phyloP scores from a whole-genome alignment of 2,329 filamentous ascomycete genomes.

The Sporothrix pallida region DNA sequence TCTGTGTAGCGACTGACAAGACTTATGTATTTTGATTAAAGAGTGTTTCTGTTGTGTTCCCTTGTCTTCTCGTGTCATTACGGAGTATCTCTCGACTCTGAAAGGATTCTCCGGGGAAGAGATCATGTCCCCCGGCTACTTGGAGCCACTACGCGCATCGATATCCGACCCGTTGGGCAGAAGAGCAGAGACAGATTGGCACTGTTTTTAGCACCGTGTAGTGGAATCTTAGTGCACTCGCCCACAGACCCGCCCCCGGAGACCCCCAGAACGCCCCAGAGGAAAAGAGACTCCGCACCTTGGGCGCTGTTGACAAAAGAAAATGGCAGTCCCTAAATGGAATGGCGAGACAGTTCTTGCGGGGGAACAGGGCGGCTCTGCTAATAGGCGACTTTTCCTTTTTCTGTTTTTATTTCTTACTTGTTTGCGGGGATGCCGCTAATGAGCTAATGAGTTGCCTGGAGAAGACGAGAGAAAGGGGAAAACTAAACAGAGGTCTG shows the following conservation, averaged over 20 bases:
- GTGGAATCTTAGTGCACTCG: not conserved
- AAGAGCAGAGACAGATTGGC: too few species aligned
- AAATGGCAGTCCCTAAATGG: not conserved
- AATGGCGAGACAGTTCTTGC: not conserved
- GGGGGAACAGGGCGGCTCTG: not conserved
- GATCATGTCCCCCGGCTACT: constrained; percentile 9
- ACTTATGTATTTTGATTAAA: not conserved
- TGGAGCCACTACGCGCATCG: not conserved
- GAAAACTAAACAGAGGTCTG: not conserved
- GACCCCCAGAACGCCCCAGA: not conserved
- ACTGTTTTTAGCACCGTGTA: too few species aligned
- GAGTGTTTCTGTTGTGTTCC: not conserved
- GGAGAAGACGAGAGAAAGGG: not conserved
- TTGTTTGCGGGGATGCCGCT: not conserved
- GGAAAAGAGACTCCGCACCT: constrained; percentile 25
- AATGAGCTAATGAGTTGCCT: constrained; percentile 10
- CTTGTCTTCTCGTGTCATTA: too few species aligned
- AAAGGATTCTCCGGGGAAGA: not conserved
- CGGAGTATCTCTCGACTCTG: not conserved
- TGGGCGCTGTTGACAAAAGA: not conserved
- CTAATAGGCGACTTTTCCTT: too few species aligned
- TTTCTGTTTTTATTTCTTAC: too few species aligned
- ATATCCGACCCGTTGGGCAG: constrained; percentile 7
- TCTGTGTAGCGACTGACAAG: not conserved
- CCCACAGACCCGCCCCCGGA: not conserved